phyloP scores from a whole-genome alignment of 2,329 filamentous ascomycete genomes.

The Colletotrichum lini region DNA sequence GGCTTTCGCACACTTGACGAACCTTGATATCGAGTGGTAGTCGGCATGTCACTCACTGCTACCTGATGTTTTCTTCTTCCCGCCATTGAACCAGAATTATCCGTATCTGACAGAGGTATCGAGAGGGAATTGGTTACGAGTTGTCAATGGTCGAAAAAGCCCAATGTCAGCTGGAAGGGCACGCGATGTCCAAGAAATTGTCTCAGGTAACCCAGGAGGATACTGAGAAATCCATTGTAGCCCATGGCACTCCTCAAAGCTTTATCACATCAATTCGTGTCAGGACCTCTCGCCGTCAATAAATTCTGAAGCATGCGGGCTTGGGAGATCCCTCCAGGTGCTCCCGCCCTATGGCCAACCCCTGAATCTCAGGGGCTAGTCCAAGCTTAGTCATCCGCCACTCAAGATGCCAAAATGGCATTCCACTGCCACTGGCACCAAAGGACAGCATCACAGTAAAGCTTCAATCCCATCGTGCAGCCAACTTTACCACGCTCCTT shows the following conservation, averaged over 20 bases:
- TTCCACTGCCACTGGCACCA: constrained; percentile 31
- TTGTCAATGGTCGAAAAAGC: no score
- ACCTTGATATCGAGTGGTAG: not conserved
- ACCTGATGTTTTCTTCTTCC: not conserved
- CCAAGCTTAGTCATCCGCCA: constrained; percentile 34
- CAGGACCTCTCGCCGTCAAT: not conserved
- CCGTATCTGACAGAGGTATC: no score
- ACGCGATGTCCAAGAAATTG: no score
- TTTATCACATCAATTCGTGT: no score
- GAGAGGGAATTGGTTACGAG: no score
- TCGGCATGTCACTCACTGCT: not conserved
- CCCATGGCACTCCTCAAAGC: not conserved
- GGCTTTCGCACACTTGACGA: not conserved
- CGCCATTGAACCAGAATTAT: no score
- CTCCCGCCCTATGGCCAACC: constrained; percentile 14
- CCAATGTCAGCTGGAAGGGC: not conserved
- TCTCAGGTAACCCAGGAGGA: not conserved
- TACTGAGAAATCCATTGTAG: not conserved
- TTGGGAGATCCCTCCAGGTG: not conserved
- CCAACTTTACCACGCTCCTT: constrained; percentile 49
- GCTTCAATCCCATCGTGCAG: constrained; percentile 26
- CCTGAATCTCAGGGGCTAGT: constrained; percentile 38
- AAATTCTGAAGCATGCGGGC: not conserved
- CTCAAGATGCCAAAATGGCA: constrained; percentile 32
- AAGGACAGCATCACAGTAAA: constrained; percentile 37